These are phyloP conservation scores for Acanthamoeba culbertsoni DNA, from an alignment of 208 protist species.

Conservation along the genomic window DNA sequence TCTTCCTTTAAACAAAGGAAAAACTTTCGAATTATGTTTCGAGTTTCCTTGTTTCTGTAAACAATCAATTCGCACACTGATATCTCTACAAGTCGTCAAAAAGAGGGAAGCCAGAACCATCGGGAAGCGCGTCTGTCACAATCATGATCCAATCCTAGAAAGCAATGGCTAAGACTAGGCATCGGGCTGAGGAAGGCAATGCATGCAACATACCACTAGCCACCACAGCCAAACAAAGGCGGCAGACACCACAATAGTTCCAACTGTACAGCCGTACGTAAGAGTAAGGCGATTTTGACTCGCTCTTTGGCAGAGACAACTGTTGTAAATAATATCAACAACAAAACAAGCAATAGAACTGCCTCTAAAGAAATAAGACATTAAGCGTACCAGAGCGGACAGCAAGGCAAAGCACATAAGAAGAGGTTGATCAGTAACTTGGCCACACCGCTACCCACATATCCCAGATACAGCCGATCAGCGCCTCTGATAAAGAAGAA, in stretches of 20 bases:
- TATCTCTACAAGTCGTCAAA: conserved; percentile 15
- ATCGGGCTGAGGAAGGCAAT: too few species aligned
- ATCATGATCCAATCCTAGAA: conserved; percentile 41
- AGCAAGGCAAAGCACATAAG: neutral
- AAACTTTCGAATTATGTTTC: too few species aligned
- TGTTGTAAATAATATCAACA: neutral
- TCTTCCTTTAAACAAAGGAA: too few species aligned
- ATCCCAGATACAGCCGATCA: conserved; percentile 21
- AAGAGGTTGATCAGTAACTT: conserved; percentile 29
- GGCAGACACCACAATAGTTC: neutral
- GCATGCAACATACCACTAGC: conserved; percentile 2
- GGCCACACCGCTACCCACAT: conserved; percentile 14
- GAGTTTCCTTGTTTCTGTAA: too few species aligned
- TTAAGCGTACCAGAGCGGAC: neutral
- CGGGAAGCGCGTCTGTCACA: neutral
- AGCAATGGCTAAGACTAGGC: neutral
- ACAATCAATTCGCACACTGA: too few species aligned
- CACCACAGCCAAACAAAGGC: conserved; percentile 22
- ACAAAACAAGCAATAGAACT: neutral
- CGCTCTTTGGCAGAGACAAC: neutral
- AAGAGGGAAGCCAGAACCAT: neutral
- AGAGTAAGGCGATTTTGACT: neutral
- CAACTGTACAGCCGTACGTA: neutral
- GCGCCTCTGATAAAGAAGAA: neutral
- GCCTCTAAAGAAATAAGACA: neutral